Evolutionary conservation across 2,329 filamentous ascomycete species (phyloP), one percentile per base, ranked within the genome.

Genomic region (Emergomyces pasteurianus): DNA sequence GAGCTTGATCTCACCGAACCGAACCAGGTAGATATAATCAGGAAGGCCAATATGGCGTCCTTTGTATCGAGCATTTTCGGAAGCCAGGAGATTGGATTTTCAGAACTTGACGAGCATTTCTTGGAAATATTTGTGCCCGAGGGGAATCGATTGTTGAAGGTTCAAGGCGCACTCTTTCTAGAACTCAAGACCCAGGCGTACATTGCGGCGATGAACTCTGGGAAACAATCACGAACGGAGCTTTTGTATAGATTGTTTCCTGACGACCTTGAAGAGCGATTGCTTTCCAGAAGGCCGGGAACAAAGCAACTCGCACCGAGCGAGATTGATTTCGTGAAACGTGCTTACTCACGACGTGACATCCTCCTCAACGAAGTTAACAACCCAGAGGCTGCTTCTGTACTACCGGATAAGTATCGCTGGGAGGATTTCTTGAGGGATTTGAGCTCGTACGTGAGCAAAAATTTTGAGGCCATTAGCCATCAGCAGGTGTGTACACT

Each of bases 111-210:
- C 66, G 80, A 84, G 52, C 78, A 81, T 65, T 87, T 87, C 67
- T 74, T 87, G 28, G 80, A 86, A 52, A 83, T 83, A 0, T 87
- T 87, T 67, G 81, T 86, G 9, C 81, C 83, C 0, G 79, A 84
- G 60, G 81, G 82, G 28, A 79, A 78, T 43, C 77, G 81, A 12
- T 69, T 87, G 26, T 72, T 84, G 23, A 84, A 84, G 65, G 81
- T 80, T 63, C 83, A 86, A 66, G 83, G 81, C 1, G 78, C 80
- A 16, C 73, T 87, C 31, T 85, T 81, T 65, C 76, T 87, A 16
- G 84, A 86, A 63, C 72, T 87, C 21, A 87, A 87, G 72, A 86
- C 85, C 1, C 85, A 87, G 69, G 83, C 84, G 16, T 87, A 85
- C 66, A 83, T 87, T 60, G 83, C 83, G 3, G 81, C 82, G 3